Percentiles rank a stretch among this genome's conserved stretches.
Conservation (phyloP, 2,329 filamentous ascomycete species). For the Monascus ruber region DNA sequence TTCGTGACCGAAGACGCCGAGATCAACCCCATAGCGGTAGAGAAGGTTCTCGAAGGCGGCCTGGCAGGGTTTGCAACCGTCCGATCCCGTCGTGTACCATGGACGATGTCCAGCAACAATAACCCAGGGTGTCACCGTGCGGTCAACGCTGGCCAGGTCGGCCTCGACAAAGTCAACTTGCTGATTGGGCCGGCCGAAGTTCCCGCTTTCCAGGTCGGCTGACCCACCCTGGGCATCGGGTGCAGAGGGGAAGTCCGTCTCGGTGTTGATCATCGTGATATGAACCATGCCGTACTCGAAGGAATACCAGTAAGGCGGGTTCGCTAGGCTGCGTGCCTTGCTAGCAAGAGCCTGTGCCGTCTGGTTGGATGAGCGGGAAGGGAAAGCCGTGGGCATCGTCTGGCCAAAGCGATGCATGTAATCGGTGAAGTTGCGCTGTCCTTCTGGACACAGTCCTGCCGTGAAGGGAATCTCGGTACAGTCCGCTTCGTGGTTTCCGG, state of each 20-base stretch:
- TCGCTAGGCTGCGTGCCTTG: constrained; percentile 34
- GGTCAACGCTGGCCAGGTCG: constrained; percentile 47
- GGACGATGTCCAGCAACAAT: constrained; percentile 37
- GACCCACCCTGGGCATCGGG: constrained; percentile 36
- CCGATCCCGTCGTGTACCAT: constrained; percentile 34
- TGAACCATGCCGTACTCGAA: constrained; percentile 51
- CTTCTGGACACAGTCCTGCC: constrained; percentile 21
- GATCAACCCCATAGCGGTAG: constrained; percentile 47
- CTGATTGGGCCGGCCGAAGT: constrained; percentile 39
- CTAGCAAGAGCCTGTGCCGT: constrained; percentile 35
- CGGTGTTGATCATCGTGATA: constrained; percentile 45
- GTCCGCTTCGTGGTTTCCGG: constrained; percentile 50
- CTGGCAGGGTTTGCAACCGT: constrained; percentile 38
- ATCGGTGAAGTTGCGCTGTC: constrained; percentile 51
- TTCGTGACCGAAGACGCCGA: constrained; percentile 47
- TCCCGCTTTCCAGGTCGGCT: constrained; percentile 35
- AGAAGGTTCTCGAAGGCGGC: constrained; percentile 43
- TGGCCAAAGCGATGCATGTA: constrained; percentile 45
- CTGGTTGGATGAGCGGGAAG: constrained; percentile 36
- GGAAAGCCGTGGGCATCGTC: constrained; percentile 42
- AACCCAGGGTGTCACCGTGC: constrained; percentile 44
- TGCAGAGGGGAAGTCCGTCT: constrained; percentile 44
- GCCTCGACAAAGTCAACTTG: constrained; percentile 45
- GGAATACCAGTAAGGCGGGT: constrained; percentile 49
- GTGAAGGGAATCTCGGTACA: constrained; percentile 27